Base-by-base conservation (phyloP, 352 stramenopile species). In the Thraustochytrium sp. region DNA sequence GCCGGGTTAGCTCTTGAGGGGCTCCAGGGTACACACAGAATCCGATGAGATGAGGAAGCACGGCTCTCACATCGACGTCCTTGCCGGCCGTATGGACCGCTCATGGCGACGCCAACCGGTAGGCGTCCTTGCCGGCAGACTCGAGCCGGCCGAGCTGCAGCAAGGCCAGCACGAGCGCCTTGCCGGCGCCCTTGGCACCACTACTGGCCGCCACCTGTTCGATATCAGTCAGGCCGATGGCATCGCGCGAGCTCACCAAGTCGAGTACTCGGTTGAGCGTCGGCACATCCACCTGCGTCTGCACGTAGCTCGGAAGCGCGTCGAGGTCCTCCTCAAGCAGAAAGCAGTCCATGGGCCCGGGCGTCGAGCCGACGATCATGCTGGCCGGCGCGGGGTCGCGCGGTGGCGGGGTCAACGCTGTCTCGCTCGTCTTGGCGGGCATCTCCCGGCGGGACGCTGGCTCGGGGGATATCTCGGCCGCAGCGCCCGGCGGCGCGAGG, bases 221-320 rank as follows among this genome's bases (percentile, higher is more conserved):
- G 23, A 72, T 49, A 11, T 72, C 59, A 42, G 36, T 9, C 0
- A 49, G 34, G 9, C 26, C 23, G 46, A 72, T 72, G 3, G 16
- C 8, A 26, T 26, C 59, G 23, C 26, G 59, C 5, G 42, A 44
- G 40, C 59, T 72, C 40, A 49, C 59, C 13, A 72, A 31, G 40
- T 72, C 59, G 13, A 72, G 36, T 11, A 72, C 59, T 29, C 46
- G 42, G 40, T 72, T 72, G 2, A 72, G 59, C 9, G 59, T 72
- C 40, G 59, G 59, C 21, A 72, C 59, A 72, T 72, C 59, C 34
- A 72, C 59, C 59, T 72, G 59, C 1, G 59, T 72, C 46, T 72
- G 59, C 5, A 72, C 59, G 40, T 72, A 72, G 40, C 59, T 72
- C 16, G 59, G 59, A 16, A 72, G 26, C 0, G 59, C 59, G 26